Evolutionary conservation across 495 filamentous ascomycete species (phyloP), one percentile per base, ranked within the genome.

Genomic region (Xylona heveae): DNA sequence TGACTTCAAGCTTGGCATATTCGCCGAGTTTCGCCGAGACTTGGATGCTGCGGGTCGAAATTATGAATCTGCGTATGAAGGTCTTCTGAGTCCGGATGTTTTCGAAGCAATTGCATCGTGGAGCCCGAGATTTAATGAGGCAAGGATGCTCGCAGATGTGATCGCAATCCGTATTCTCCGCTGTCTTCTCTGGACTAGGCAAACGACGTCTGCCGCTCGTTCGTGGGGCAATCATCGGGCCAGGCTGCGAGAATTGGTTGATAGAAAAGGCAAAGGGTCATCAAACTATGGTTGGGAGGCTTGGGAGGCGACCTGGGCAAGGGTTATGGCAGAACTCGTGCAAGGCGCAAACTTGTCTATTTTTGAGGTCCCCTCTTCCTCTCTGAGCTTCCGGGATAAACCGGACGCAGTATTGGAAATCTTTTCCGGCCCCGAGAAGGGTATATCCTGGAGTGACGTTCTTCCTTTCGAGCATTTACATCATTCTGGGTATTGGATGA

Each of bases 21-120:
- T 93, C 44, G 80, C 84, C 20, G 82, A 92, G 46, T 92, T 81
- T 38, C 67, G 84, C 8, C 74, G 80, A 45, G 84, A 94, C 44
- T 78, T 84, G 66, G 83, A 92, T 42, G 69, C 64, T 19, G 83
- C 84, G 0, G 56, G 72, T 30, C 66, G 79, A 19, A 82, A 78
- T 33, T 93, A 78, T 40, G 77, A 83, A 42, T 69, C 71, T 43
- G 79, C 81, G 5, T 83, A 92, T 44, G 81, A 88, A 17, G 70
- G 62, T 22, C 49, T 94, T 13, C 66, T 94, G 34, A 67, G 71
- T 17, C 53, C 71, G 4, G 82, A 93, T 45, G 65, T 91, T 5
- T 74, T 93, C 30, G 80, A 91, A 46, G 71, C 68, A 20, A 91
- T 85, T 35, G 74, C 78, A 1, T 79, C 70, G 38, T 92, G 81